Conservation (phyloP, 2,329 filamentous ascomycete genomes). For the Colletotrichum spaethianum region DNA sequence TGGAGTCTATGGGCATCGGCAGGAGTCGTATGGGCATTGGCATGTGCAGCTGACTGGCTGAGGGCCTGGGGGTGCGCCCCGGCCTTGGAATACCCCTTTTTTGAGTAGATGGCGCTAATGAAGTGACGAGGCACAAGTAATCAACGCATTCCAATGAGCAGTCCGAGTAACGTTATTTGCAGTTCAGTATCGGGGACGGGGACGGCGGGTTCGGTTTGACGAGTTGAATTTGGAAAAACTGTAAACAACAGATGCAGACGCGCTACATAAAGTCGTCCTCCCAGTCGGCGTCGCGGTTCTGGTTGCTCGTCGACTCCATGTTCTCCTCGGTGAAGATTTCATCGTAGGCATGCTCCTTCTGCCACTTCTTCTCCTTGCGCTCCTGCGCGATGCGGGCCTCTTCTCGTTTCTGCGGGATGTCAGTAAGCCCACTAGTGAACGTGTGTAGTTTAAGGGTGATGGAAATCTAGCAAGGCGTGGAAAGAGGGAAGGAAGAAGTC, state of each 20-base stretch:
- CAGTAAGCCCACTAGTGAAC: no score
- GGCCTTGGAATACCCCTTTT: slow-evolving; percentile 35
- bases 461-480: not conserved
- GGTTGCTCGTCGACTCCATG: slow-evolving; percentile 84
- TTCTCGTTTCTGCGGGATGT: slow-evolving; percentile 75
- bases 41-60: slow-evolving; percentile 43
- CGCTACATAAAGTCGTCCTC: slow-evolving; percentile 93
- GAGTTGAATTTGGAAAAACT: not conserved
- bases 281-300: slow-evolving; percentile 83
- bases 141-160: not conserved
- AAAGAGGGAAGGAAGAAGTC: no score
- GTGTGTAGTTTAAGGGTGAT: no score
- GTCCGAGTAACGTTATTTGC: not conserved
- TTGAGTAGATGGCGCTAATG: slow-evolving; percentile 1
- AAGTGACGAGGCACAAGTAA: slow-evolving; percentile 35
- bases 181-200: no score
- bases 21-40: slow-evolving; percentile 44
- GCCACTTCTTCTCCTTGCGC: slow-evolving; percentile 89
- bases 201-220: not conserved
- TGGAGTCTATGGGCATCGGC: slow-evolving; percentile 53
- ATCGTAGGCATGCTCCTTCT: slow-evolving; percentile 98
- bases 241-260: not conserved
- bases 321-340: slow-evolving; percentile 89
- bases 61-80: slow-evolving; percentile 4
- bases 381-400: slow-evolving; percentile 82